A percentile compares a stretch with the other conserved stretches of the same genome.
Evolutionary conservation across 2,329 filamentous ascomycete genomes (phyloP).

Genomic region (Sordariomycetes sp.): DNA sequence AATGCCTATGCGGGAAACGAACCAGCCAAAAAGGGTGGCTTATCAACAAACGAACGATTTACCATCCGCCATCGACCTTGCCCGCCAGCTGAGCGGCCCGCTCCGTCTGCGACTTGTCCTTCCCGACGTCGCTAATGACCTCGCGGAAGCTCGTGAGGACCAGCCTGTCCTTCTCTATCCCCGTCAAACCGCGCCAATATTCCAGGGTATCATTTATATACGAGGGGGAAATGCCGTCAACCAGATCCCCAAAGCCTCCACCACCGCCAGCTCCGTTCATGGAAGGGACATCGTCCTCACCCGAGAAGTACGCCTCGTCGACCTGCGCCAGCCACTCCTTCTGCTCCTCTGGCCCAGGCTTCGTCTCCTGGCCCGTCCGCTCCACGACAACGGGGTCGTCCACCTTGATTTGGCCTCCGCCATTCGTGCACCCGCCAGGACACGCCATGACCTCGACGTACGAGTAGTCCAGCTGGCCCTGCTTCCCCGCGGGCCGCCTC

Average conservation of each 20-base stretch:
- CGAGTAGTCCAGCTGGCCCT: conserved; percentile 51
- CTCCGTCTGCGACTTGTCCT: conserved; percentile 59
- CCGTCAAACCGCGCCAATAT: conserved; percentile 65
- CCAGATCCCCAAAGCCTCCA: conserved; percentile 22
- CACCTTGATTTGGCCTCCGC: conserved; percentile 87
- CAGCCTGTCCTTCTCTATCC: conserved; percentile 57
- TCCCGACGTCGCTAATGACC: conserved; percentile 91
- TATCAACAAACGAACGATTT: conserved; percentile 11
- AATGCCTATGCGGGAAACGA: neutral
- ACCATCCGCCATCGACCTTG: conserved; percentile 92
- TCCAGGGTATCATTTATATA: conserved; percentile 55
- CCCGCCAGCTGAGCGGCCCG: conserved; percentile 79
- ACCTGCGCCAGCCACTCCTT: conserved; percentile 73
- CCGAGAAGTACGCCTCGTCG: conserved; percentile 84
- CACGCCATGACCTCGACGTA: conserved; percentile 99
- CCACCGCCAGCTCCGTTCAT: conserved; percentile 1
- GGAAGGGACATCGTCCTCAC: conserved; percentile 33
- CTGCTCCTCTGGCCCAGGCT: conserved; percentile 64
- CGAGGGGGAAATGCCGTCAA: conserved; percentile 53
- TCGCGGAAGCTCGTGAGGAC: conserved; percentile 80
- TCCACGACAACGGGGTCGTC: conserved; percentile 56
- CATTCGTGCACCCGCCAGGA: conserved; percentile 96
- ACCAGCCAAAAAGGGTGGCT: conserved; percentile 1
- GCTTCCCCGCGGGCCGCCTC: conserved; percentile 36
- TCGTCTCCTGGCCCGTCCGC: conserved; percentile 29